phyloP scores from a whole-genome alignment of 2,329 filamentous ascomycete genomes.

The Penicillium sp. region DNA sequence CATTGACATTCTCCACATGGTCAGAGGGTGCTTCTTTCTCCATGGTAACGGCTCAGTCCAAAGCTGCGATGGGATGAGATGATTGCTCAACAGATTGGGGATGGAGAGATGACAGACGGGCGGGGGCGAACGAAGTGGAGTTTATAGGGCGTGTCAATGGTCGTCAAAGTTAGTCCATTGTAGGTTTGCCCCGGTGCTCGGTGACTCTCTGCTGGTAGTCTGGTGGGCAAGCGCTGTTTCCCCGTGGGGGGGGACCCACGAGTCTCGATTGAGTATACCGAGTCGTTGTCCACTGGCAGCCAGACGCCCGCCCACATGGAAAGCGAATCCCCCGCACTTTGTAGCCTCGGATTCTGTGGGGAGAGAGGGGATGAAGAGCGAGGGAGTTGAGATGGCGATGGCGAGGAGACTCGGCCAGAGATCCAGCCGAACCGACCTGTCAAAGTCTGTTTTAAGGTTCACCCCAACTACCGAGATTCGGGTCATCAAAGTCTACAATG shows the following conservation, averaged over 20 bases:
- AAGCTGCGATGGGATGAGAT: background rate
- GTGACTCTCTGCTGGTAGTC: background rate
- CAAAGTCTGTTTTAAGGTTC: background rate
- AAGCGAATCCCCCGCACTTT: slow-evolving; percentile 5
- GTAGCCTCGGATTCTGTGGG: background rate
- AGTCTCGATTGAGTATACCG: background rate
- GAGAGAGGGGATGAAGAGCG: background rate
- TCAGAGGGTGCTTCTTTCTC: background rate
- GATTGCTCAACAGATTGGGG: background rate
- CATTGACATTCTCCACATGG: background rate
- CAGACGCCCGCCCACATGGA: slow-evolving; percentile 2
- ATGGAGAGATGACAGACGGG: too few species aligned
- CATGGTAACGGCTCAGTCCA: background rate
- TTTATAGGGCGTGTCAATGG: background rate
- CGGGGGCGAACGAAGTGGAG: background rate
- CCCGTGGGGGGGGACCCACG: background rate
- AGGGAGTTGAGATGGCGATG: background rate
- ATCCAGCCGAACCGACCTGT: background rate
- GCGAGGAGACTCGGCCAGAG: background rate
- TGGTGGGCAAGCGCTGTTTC: background rate
- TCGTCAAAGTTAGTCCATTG: background rate
- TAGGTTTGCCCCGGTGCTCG: background rate
- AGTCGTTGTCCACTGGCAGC: background rate
- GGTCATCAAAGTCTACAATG: background rate
- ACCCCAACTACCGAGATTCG: background rate